Base-by-base conservation (phyloP, 177 flowering plant species). In the Vitis hybrid region DNA sequence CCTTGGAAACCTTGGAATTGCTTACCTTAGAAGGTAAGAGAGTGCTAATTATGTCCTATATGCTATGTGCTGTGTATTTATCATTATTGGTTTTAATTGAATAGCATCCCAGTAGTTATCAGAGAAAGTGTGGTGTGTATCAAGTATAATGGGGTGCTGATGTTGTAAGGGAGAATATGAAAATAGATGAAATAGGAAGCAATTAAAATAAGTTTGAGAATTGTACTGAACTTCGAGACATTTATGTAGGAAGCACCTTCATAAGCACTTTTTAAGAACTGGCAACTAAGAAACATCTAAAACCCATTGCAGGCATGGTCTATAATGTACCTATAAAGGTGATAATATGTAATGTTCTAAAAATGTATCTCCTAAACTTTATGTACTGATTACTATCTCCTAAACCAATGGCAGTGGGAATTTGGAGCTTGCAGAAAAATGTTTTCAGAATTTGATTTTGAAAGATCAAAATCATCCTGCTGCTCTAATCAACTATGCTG, bases 381-480 rank as follows among this genome's bases (percentile, higher is more conserved):
- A 28, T 18, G 28, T 69, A 50, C 51, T 68, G 24, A 28, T 77
- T 38, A 74, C 4, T 60, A 11, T 72, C 58, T 77, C 80, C 56
- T 38, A 38, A 38, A 38, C 47, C 8, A 6, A 38, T 38, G 7
- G 47, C 89, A 95, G 98, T 82, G 99, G 98, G 69, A 77, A 88
- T 68, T 72, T 89, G 85, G 98, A 90, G 78, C 87, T 82, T 51
- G 83, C 97, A 67, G 88, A 72, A 72, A 91, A 83, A 77, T 91
- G 89, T 76, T 88, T 85, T 71, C 97, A 95, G 78, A 89, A 89
- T 38, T 80, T 95, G 78, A 69, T 92, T 69, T 76, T 93, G 11
- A 91, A 84, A 79, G 99, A 95, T 82, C 98, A 90, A 80, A 92
- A 85, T 68, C 99, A 95, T 83, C 98, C 99, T 51, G 84, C 92